Conservation (phyloP, 805 yeast genomes). For the Candida tibetensis region DNA sequence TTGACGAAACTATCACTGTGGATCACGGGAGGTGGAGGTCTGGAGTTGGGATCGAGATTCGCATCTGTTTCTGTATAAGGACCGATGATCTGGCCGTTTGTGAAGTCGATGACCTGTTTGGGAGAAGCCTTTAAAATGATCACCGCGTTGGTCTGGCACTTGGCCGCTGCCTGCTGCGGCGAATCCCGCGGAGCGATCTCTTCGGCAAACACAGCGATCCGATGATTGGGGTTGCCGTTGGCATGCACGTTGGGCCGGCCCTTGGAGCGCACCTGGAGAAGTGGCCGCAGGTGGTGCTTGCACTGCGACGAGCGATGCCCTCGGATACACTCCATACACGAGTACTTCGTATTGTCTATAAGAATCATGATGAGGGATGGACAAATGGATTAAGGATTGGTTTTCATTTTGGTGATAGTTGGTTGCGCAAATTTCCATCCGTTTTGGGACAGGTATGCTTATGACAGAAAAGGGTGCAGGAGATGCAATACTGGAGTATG, state of each 20-base stretch:
- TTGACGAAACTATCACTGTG: conserved; percentile 33
- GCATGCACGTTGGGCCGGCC: conserved; percentile 76
- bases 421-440: not conserved
- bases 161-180: not conserved
- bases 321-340: conserved; percentile 83
- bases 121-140: conserved; percentile 35
- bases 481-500: too few relatives aligned
- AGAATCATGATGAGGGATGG: conserved; percentile 53
- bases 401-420: not conserved
- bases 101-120: conserved; percentile 39
- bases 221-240: conserved; percentile 45
- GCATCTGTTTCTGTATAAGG: conserved; percentile 27
- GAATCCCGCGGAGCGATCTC: conserved; percentile 17
- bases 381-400: not conserved
- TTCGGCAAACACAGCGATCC: conserved; percentile 60
- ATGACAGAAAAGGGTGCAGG: too few relatives aligned
- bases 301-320: conserved; percentile 92
- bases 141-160: conserved; percentile 15
- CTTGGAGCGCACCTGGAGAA: conserved; percentile 83
- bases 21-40: conserved; percentile 25
- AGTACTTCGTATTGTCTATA: conserved; percentile 74
- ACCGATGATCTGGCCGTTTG: conserved; percentile 37
- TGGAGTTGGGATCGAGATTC: conserved; percentile 9
- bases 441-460: too few relatives aligned
- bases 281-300: conserved; percentile 72